Base-by-base conservation (phyloP, 768 basidiomycete species). In the Leucosporidium creatinivorum region DNA sequence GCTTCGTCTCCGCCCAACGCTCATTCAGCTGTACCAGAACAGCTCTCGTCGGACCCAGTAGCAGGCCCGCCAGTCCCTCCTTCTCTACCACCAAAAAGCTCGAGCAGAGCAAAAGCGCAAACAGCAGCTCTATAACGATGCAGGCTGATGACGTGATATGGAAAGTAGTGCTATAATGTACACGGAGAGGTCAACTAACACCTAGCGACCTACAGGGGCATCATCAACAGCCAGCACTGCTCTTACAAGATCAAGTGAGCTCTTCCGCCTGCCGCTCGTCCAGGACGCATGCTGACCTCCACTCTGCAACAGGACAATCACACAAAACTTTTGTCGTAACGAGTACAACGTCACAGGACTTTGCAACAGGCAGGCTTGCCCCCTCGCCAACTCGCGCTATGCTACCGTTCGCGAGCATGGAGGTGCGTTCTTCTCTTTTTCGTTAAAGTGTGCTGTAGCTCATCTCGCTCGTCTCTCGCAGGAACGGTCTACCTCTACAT, bases 191-290 rank as follows among this genome's bases (percentile, higher is more conserved):
- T 33, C 33, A 4, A 33, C 18, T 19, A 31, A 23, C 28, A 49
- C 28, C 1, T 9, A 21, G 17, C 25, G 4, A 58, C 7, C 28
- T 30, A 21, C 56, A 68, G 67, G 66, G 66, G 67, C 61, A 74
- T 69, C 66, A 60, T 60, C 69, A 67, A 67, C 56, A 58, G 65
- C 65, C 91, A 92, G 75, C 97, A 97, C 79, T 99, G 96, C 82
- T 96, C 94, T 0, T 99, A 94, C 80, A 98, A 97, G 89, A 93
- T 99, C 83, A 98, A 94, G 94, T 93, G 74, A 77, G 90, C 82
- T 5, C 21, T 19, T 26, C 0, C 25, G 28, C 47, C n/a, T 33
- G 18, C 2, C 28, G 49, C 58, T 21, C 30, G 15, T 56, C 64
- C 58, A 19, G 48, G 15, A 62, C 23, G 33, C 33, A 6, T 2